A percentile compares a stretch with the other conserved stretches of the same genome.
Conservation (phyloP, 2,329 filamentous ascomycete species). For the Oidium heveae region DNA sequence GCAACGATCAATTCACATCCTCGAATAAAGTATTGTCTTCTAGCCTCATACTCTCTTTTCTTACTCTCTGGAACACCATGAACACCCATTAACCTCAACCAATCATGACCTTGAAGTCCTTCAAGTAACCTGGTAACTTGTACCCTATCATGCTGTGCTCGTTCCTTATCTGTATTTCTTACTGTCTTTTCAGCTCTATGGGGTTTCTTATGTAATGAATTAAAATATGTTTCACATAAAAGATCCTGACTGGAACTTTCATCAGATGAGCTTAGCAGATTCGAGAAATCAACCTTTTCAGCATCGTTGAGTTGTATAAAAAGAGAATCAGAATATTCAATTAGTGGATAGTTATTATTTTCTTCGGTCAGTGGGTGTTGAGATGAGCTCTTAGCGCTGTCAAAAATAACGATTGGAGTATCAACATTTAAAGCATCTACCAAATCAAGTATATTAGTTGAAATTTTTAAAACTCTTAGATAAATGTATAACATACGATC, state of each 20-base stretch:
- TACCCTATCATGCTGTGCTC: slow-evolving; percentile 40
- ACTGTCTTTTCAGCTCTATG: slow-evolving; percentile 36
- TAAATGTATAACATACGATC: slow-evolving; percentile 31
- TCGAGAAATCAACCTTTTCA: slow-evolving; percentile 29
- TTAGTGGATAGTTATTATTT: not conserved
- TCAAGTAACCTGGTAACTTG: slow-evolving; percentile 44
- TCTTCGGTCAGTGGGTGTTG: slow-evolving; percentile 6
- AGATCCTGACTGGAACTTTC: slow-evolving; percentile 22
- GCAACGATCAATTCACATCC: slow-evolving; percentile 62
- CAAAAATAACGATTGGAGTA: slow-evolving; percentile 46
- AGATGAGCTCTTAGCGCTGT: slow-evolving; percentile 19
- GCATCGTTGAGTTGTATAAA: slow-evolving; percentile 31
- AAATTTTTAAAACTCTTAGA: slow-evolving; percentile 1
- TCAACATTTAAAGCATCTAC: slow-evolving; percentile 48
- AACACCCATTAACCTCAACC: slow-evolving; percentile 78
- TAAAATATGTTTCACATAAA: slow-evolving; percentile 28
- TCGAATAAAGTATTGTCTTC: slow-evolving; percentile 59
- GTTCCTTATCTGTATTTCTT: slow-evolving; percentile 36
- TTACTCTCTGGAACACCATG: slow-evolving; percentile 56
- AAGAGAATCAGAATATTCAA: slow-evolving; percentile 25
- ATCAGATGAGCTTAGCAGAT: slow-evolving; percentile 20
- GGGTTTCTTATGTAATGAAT: slow-evolving; percentile 29
- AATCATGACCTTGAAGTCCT: slow-evolving; percentile 72
- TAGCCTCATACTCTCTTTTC: slow-evolving; percentile 67
- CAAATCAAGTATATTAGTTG: slow-evolving; percentile 4